phyloP scores from a whole-genome alignment of 108 stramenopile species.

The Chaetoceros tenuissimus region DNA sequence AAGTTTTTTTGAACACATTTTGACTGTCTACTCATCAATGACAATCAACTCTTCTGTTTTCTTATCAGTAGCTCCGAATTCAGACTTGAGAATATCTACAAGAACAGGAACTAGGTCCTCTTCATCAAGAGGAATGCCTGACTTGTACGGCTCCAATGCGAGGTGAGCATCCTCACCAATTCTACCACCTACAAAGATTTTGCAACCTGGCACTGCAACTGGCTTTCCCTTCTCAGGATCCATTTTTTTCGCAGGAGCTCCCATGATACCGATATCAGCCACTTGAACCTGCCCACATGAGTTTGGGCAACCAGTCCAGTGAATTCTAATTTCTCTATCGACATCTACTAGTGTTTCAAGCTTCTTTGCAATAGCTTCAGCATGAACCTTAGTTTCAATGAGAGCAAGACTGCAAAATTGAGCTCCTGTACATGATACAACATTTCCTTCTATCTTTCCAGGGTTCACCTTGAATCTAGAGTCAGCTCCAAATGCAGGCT shows the following conservation, averaged over 20 bases:
- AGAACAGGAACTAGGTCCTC: conserved; percentile 66
- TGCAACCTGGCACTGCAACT: conserved; percentile 87
- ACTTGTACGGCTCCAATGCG: conserved; percentile 60
- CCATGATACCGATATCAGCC: conserved; percentile 95
- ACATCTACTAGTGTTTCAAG: conserved; percentile 75
- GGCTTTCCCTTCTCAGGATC: conserved; percentile 67
- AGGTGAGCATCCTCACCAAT: conserved; percentile 85
- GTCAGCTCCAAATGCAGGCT: conserved; percentile 38
- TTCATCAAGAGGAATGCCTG: conserved; percentile 63
- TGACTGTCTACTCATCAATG: too few relatives aligned
- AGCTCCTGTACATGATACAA: conserved; percentile 92
- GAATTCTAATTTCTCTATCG: conserved; percentile 81
- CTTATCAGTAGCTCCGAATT: conserved; percentile 76
- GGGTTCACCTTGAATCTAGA: conserved; percentile 55
- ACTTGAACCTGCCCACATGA: conserved; percentile 92
- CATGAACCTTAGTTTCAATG: conserved; percentile 84
- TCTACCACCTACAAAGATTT: conserved; percentile 85
- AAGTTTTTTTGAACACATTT: too few relatives aligned
- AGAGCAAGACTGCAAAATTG: conserved; percentile 89
- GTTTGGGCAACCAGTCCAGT: conserved; percentile 96
- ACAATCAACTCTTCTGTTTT: too few relatives aligned
- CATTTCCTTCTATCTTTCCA: conserved; percentile 73
- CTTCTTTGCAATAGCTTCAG: conserved; percentile 55
- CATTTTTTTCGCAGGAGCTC: conserved; percentile 76
- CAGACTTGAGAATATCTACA: conserved; percentile 60